Evolutionary conservation across 805 yeast species (phyloP).

Genomic region (Kuraishia cidri): DNA sequence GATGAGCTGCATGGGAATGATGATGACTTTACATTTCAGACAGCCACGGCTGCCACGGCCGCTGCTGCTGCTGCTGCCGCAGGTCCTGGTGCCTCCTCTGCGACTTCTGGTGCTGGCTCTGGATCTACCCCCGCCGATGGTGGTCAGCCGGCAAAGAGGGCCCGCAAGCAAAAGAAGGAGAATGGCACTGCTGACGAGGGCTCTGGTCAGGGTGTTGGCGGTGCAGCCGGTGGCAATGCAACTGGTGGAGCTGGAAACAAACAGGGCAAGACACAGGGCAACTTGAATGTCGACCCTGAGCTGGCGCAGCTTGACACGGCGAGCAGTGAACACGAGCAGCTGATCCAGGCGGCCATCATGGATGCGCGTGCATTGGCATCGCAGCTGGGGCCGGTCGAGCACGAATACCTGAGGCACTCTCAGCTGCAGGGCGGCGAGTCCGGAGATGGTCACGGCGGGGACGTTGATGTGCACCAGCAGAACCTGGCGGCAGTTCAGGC

Average conservation of each 20-base stretch:
- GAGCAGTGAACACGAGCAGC: conserved; percentile 46
- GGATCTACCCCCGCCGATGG: not conserved
- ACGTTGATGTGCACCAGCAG: not conserved
- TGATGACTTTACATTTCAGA: conserved; percentile 12
- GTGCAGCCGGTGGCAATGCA: conserved; percentile 3
- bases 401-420: conserved; percentile 18
- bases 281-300: conserved; percentile 46
- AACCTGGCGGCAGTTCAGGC: conserved; percentile 6
- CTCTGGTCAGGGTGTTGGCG: too few species aligned
- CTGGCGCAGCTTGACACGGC: conserved; percentile 37
- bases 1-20: conserved; percentile 25
- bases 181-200: not conserved
- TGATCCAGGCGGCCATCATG: conserved; percentile 63
- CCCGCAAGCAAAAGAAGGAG: not conserved
- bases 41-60: conserved; percentile 8
- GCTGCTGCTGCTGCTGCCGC: too few species aligned
- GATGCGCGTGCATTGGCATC: conserved; percentile 59
- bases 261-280: conserved; percentile 3
- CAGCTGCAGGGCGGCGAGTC: not conserved
- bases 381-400: conserved; percentile 24
- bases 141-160: conserved; percentile 1
- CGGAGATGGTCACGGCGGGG: not conserved
- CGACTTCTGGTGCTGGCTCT: too few species aligned
- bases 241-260: conserved; percentile 2
- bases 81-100: conserved; percentile 12